Conservation (phyloP, 805 yeast genomes). For the Middelhovenomyces tepae region DNA sequence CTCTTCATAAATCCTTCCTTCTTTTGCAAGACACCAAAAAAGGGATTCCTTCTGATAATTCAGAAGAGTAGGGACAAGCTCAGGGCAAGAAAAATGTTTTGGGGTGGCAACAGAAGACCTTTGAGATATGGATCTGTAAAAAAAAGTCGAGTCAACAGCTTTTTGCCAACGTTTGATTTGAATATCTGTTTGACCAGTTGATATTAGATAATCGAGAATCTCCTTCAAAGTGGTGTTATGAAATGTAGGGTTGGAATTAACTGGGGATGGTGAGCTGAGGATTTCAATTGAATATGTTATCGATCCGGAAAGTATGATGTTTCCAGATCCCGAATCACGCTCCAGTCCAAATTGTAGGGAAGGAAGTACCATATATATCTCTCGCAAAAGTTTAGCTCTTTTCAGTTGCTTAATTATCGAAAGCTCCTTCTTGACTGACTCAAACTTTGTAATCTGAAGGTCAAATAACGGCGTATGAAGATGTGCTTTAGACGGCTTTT, state of each 20-base stretch:
- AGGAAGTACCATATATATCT: too few relatives aligned
- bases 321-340: too few relatives aligned
- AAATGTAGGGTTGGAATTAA: conserved; percentile 9
- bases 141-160: conserved; percentile 7
- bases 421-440: conserved; percentile 1
- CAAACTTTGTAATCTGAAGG: conserved; percentile 5
- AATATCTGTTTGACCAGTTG: conserved; percentile 3
- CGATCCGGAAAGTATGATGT: conserved; percentile 4
- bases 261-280: conserved; percentile 4
- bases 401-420: conserved; percentile 1
- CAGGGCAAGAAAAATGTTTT: conserved; percentile 5
- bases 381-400: too few relatives aligned
- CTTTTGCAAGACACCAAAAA: conserved; percentile 28
- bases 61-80: conserved; percentile 15
- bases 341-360: too few relatives aligned
- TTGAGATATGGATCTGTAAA: conserved; percentile 11
- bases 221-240: conserved; percentile 6
- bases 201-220: conserved; percentile 4
- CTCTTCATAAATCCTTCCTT: conserved; percentile 23
- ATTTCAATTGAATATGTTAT: conserved; percentile 7
- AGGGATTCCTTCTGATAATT: conserved; percentile 30
- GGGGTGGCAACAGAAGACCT: conserved; percentile 2
- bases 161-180: conserved; percentile 5
- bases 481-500: too few relatives aligned
- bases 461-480: conserved; percentile 1